These are phyloP conservation scores for Fraxinus ornus DNA, from an alignment of 305 asterid species.

Conservation along the genomic window DNA sequence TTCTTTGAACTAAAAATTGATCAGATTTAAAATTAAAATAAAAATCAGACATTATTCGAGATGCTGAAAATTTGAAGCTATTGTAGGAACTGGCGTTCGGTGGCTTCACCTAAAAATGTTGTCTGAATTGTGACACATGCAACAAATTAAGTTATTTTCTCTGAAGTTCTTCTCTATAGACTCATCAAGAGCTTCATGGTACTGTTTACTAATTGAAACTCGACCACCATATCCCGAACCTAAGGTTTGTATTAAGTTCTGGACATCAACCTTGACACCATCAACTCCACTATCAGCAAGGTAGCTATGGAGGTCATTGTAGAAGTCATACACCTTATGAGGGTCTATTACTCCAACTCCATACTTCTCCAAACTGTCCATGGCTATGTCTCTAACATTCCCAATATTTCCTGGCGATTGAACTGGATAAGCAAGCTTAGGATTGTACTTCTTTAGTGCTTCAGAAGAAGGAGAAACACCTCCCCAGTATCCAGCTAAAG, in stretches of 20 bases:
- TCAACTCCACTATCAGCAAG: conserved; percentile 45
- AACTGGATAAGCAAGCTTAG: conserved; percentile 49
- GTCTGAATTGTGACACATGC: conserved; percentile 59
- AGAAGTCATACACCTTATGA: conserved; percentile 36
- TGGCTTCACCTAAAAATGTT: conserved; percentile 45
- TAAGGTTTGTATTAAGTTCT: conserved; percentile 41
- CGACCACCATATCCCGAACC: conserved; percentile 57
- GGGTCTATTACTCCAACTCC: conserved; percentile 63
- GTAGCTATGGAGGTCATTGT: conserved; percentile 46
- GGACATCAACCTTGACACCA: conserved; percentile 59
- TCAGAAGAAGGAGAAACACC: conserved; percentile 37
- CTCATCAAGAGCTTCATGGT: conserved; percentile 58
- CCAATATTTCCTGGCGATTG: conserved; percentile 60
- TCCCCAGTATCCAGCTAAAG: conserved; percentile 50
- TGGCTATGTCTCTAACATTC: conserved; percentile 48
- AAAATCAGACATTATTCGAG: background rate
- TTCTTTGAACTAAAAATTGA: conserved; percentile 35
- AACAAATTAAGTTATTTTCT: conserved; percentile 52
- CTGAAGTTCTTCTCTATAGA: conserved; percentile 50
- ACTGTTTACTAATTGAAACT: conserved; percentile 45
- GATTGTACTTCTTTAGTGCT: conserved; percentile 42
- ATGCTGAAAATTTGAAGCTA: background rate
- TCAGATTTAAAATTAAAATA: background rate
- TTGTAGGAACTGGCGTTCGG: background rate
- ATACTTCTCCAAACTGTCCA: conserved; percentile 52